Conservation (phyloP, 1,284 basidiomycete genomes). For the Termitomyces sp. region DNA sequence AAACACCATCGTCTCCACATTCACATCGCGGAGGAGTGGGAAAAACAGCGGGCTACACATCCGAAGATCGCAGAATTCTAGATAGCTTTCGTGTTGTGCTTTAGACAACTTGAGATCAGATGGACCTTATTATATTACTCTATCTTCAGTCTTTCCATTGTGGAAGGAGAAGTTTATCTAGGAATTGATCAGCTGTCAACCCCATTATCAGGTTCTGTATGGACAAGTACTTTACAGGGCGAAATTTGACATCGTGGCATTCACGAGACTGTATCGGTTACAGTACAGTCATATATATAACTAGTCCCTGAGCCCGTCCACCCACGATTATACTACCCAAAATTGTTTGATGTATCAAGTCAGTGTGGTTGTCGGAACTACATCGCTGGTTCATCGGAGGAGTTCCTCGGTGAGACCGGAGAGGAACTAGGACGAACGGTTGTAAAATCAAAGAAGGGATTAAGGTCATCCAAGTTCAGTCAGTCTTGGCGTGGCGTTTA, state of each 20-base stretch:
- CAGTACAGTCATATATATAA: background rate
- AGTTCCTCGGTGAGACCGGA: background rate
- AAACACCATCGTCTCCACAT: constrained; percentile 23
- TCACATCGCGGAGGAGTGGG: constrained; percentile 22
- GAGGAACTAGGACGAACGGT: background rate
- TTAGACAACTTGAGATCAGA: constrained; percentile 23
- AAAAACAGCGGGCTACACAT: constrained; percentile 33
- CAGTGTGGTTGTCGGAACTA: constrained; percentile 19
- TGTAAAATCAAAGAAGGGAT: background rate
- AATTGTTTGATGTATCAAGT: background rate
- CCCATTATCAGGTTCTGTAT: background rate
- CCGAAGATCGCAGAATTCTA: constrained; percentile 54
- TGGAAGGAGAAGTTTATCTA: background rate
- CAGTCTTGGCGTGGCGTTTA: no score
- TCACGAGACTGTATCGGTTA: background rate
- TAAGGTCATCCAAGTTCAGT: no score
- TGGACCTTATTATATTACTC: background rate
- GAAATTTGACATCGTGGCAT: no score
- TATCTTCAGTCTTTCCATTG: background rate
- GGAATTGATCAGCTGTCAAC: background rate
- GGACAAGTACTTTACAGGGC: no score
- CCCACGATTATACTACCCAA: background rate
- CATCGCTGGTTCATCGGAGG: constrained; percentile 29
- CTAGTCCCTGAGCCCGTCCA: background rate
- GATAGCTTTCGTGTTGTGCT: constrained; percentile 52